Evolutionary conservation across 352 stramenopile species (phyloP).

Genomic region (Phytopythium montanum): DNA sequence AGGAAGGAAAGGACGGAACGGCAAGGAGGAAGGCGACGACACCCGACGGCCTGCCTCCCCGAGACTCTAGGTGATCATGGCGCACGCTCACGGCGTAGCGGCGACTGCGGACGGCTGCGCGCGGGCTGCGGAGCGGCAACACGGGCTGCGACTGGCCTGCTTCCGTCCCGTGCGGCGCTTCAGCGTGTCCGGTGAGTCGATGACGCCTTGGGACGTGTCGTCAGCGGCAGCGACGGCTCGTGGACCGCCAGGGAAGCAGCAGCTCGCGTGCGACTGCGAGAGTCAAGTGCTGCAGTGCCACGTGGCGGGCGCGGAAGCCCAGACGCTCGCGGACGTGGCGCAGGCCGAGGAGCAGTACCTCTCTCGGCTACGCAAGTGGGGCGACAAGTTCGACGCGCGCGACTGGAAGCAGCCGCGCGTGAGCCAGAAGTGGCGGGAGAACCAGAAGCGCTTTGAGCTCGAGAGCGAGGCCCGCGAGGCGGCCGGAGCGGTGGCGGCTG

Average conservation of each 20-base stretch:
- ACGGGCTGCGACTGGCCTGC: constrained; percentile 54
- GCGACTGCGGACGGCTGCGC: not conserved
- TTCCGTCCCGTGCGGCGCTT: constrained; percentile 67
- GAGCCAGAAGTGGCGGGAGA: constrained; percentile 71
- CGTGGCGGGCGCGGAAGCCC: constrained; percentile 9
- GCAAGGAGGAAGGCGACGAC: not conserved
- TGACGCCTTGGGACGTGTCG: not conserved
- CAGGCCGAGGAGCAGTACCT: constrained; percentile 26
- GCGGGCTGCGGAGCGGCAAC: constrained; percentile 9
- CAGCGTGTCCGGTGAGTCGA: constrained; percentile 8
- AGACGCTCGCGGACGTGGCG: constrained; percentile 11
- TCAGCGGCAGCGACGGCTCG: constrained; percentile 6
- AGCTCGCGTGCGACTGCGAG: constrained; percentile 39
- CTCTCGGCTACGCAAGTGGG: constrained; percentile 41
- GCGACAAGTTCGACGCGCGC: constrained; percentile 45
- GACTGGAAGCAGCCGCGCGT: constrained; percentile 54
- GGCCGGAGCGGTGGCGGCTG: not conserved
- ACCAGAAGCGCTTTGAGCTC: constrained; percentile 46
- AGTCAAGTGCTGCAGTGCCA: constrained; percentile 42
- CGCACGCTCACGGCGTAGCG: not conserved
- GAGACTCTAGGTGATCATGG: not conserved
- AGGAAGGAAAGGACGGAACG: no score
- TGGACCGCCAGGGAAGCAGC: constrained; percentile 7
- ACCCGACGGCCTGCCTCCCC: not conserved
- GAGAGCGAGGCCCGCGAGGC: not conserved